Base-by-base conservation (phyloP, 306 rosid genomes). In the Betula pendula region DNA sequence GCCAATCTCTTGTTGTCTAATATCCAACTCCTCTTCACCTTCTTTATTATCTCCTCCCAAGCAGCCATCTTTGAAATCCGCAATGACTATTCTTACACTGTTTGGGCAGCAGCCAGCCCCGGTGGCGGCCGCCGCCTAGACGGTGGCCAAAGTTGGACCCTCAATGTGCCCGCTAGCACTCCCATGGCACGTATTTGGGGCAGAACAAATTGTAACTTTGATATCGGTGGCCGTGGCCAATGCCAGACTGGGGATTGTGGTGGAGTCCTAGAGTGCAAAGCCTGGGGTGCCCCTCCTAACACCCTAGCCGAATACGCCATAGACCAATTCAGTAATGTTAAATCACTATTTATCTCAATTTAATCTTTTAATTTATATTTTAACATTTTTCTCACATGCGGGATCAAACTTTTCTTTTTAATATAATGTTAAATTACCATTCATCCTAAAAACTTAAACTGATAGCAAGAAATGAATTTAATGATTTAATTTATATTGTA, bases 211-310 rank as follows among this genome's bases (percentile, higher is more conserved):
- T 56, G 63, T 5, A 22, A 1, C 14, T 56, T 56, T 4, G 63
- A 56, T 11, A 15, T 2, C 5, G 2, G 0, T 12, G 63, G 63
- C 4, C 17, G 33, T 9, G 35, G 63, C 17, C 10, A 1, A 8
- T 56, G 63, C 20, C 6, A 56, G 14, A 56, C 17, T 0, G 17
- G 63, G 9, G 16, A 56, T 1, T 56, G 17, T 4, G 6, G 15
- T 12, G 63, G 63, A 11, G 31, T 24, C 0, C 15, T 56, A 8
- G 6, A 56, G 8, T 56, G 65, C 35, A 27, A 53, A 29, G 78
- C 45, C 33, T 79, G 6, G 3, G 84, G 81, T 29, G n/a, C 58
- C 25, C 81, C 79, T 0, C 84, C 79, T 2, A 75, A 71, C 73
- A 80, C 87, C 8, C 48, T 79, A 0, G 84, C 73, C 0, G 81